Base-by-base conservation (phyloP, 306 rosid species). In the Geum urbanum region DNA sequence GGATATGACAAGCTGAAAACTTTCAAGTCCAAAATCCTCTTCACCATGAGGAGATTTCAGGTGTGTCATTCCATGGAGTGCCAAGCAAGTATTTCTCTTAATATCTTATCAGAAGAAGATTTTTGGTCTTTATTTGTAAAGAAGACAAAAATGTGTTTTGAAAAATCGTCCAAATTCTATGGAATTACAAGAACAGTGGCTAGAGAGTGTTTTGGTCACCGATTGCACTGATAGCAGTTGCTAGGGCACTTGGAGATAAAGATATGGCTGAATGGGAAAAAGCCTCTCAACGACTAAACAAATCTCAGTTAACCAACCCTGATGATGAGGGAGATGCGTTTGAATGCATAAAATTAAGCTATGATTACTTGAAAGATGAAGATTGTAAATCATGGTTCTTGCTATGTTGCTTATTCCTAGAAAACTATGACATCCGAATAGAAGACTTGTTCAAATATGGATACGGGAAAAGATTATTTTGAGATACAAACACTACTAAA, bases 191-290 rank as follows among this genome's bases (percentile, higher is more conserved):
- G 54, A 1, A 44, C 20, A 40, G 68, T 81, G 14, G 79, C 74
- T 0, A 11, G 46, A 16, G 78, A 77, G 44, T 81, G 81, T 9
- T 43, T 18, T 7, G 76, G 76, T n/a, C 76, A 49, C 84, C 81
- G 0, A 62, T 81, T 15, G 69, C 76, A 5, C 71, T 77, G 14
- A 68, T 67, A 9, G n/a, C 71, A 14, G 69, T 76, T 40, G 81
- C 74, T 39, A 67, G 41, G 43, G 73, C 79, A 13, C 61, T 73
- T 11, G 71, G 61, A 55, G 72, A 70, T 47, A 73, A 76, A 47
- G 74, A 66, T 45, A 6, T 49, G 18, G 66, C 67, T 0, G 66
- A 44, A 37, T 60, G 84, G 81, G 4, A 55, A 27, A 32, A 46
- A 20, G 59, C 43, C 1, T 39, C 47, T 1, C 41, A 2, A 15